Evolutionary conservation across 768 basidiomycete genomes (phyloP).

Genomic region (Boletus sensibilis): DNA sequence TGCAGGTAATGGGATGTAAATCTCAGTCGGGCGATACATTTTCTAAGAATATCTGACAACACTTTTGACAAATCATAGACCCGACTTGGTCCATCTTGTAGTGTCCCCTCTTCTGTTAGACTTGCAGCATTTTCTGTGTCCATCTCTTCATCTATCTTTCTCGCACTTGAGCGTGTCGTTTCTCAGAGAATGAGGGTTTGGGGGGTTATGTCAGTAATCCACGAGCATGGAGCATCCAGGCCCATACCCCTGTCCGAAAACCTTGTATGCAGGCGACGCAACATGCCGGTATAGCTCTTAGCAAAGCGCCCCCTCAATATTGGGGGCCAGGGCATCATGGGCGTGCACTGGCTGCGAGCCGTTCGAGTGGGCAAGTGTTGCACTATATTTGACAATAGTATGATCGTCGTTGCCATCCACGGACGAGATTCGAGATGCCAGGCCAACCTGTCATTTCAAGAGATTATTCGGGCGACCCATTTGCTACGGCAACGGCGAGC

Average conservation of each 20-base stretch:
- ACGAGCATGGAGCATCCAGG: background rate
- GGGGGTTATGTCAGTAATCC: background rate
- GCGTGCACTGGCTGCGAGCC: background rate
- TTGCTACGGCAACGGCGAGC: conserved; percentile 8
- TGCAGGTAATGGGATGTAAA: conserved; percentile 14
- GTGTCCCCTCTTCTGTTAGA: background rate
- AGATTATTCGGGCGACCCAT: background rate
- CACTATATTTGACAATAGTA: conserved; percentile 1
- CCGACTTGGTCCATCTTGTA: conserved; percentile 1
- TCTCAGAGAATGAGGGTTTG: background rate
- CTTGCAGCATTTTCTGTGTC: background rate
- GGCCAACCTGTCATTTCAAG: conserved; percentile 4
- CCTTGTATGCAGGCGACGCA: background rate
- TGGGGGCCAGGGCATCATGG: background rate
- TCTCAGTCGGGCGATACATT: background rate
- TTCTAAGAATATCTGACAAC: background rate
- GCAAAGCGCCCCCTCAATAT: background rate
- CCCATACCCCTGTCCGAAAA: background rate
- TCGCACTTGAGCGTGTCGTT: background rate
- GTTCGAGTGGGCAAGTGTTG: background rate
- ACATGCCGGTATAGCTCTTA: background rate
- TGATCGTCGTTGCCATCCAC: conserved; percentile 17
- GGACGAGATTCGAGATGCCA: conserved; percentile 12
- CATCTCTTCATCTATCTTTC: background rate
- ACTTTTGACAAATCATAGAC: conserved; percentile 2